These are phyloP conservation scores for Akebia trifoliata DNA, from an alignment of 164 flowering plant species.

Conservation along the genomic window DNA sequence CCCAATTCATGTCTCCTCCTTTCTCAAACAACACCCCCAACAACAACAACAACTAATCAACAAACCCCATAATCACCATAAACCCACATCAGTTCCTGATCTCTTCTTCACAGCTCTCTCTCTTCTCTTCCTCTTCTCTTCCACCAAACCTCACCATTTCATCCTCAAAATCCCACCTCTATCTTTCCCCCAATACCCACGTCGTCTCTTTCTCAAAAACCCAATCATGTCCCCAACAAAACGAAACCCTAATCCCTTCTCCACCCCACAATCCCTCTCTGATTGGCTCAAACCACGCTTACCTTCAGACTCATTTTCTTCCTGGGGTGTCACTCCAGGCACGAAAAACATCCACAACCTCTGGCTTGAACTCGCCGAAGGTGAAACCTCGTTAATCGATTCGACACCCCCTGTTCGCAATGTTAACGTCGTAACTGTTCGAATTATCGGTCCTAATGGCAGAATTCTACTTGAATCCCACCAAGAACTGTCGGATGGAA, in stretches of 20 bases:
- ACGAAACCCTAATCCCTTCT: conserved; percentile 29
- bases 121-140: conserved; percentile 27
- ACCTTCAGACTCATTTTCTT: conserved; percentile 57
- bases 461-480: conserved; percentile 55
- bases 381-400: conserved; percentile 68
- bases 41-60: conserved; percentile 13
- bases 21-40: conserved; percentile 16
- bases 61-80: conserved; percentile 16
- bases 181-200: conserved; percentile 27
- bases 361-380: conserved; percentile 84
- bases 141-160: conserved; percentile 28
- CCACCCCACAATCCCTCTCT: conserved; percentile 72
- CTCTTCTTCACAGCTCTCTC: conserved; percentile 55
- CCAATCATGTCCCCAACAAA: conserved; percentile 32
- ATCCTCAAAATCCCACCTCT: conserved; percentile 19
- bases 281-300: conserved; percentile 79
- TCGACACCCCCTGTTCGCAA: conserved; percentile 71
- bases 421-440: conserved; percentile 59
- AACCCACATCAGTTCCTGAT: conserved; percentile 32
- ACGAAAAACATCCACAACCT: conserved; percentile 93
- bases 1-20: no score
- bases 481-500: conserved; percentile 80
- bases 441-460: conserved; percentile 29
- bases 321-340: conserved; percentile 88
- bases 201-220: conserved; percentile 3